Evolutionary conservation across 495 filamentous ascomycete genomes (phyloP), one percentile per base, ranked within the genome.

Genomic region (Trichoderma gamsii): DNA sequence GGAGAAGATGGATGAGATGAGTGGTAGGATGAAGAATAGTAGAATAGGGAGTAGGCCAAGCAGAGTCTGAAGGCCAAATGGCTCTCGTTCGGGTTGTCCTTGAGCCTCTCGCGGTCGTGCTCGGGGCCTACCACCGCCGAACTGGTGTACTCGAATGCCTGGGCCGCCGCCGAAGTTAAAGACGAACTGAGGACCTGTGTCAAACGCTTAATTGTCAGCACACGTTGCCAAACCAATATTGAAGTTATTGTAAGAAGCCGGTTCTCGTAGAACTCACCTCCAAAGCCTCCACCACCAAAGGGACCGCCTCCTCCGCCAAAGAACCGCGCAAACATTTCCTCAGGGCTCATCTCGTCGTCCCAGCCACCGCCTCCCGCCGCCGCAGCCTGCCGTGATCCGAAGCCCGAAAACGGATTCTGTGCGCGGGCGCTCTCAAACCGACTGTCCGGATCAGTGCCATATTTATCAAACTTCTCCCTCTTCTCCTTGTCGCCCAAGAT

Each of bases 321-420:
- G 82, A 99, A 97, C 70, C 93, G 86, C 75, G 93, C 88, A 79
- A 99, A 98, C 79, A 98, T 82, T 73, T 99, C 95, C 79, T 99
- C 95, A 0, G 95, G 94, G 46, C 91, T 96, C 67, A 99, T 95
- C 74, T 98, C 95, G 46, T 92, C 91, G 27, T 93, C 92, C 25
- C 82, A 83, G 15, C 84, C 81, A 41, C 78, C 80, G 6, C 74
- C 79, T 16, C 80, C 81, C 66, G 74, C 76, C 79, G 66, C 80
- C 77, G 25, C 82, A 83, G 69, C 76, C 78, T 6, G 67, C 76
- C 67, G 80, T n/a, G 65, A 49, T 3, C 84, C 81, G 71, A 93
- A 94, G 27, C 91, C 90, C 70, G 85, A 81, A 76, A 97, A 98
- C 18, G 90, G 90, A 65, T 87, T 87, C 70, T 79, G 82, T 46